Conservation (phyloP, 2,329 filamentous ascomycete genomes). For the Aspergillus hiratsukae region DNA sequence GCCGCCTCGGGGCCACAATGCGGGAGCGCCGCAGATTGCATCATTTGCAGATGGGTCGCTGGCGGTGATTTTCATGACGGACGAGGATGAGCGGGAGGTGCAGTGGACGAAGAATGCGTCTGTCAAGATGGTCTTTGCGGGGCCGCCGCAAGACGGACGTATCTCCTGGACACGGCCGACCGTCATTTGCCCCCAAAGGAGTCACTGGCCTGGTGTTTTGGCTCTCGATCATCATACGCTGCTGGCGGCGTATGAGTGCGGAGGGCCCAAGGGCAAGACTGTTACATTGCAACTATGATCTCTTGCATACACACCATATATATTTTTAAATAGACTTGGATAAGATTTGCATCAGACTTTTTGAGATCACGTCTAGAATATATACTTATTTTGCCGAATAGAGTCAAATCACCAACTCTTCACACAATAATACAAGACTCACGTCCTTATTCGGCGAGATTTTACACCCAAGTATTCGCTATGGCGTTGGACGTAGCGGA, state of each 20-base stretch:
- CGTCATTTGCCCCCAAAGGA: conserved; percentile 26
- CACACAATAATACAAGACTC: too few relatives aligned
- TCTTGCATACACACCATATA: background rate
- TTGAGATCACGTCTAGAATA: background rate
- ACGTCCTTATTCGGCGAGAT: too few relatives aligned
- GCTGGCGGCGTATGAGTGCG: conserved; percentile 27
- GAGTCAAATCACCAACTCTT: too few relatives aligned
- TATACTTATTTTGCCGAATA: background rate
- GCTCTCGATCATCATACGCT: conserved; percentile 19
- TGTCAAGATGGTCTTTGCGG: conserved; percentile 40
- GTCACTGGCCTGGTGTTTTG: conserved; percentile 39
- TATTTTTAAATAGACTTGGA: background rate
- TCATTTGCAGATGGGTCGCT: conserved; percentile 37
- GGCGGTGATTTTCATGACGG: conserved; percentile 47
- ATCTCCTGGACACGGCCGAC: conserved; percentile 32
- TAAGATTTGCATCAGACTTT: background rate
- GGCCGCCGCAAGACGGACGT: conserved; percentile 28
- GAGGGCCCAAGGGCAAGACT: conserved; percentile 22
- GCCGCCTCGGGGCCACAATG: conserved; percentile 35
- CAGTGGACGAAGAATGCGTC: conserved; percentile 39
- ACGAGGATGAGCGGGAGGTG: conserved; percentile 36
- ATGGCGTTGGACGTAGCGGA: too few relatives aligned
- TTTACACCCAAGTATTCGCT: too few relatives aligned
- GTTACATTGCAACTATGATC: conserved; percentile 11
- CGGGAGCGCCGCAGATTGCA: conserved; percentile 45